Percentiles rank a stretch among this genome's conserved stretches.
These are phyloP conservation scores for Aspergillus olivimuriae DNA, from an alignment of 495 filamentous ascomycete genomes.

Conservation along the genomic window DNA sequence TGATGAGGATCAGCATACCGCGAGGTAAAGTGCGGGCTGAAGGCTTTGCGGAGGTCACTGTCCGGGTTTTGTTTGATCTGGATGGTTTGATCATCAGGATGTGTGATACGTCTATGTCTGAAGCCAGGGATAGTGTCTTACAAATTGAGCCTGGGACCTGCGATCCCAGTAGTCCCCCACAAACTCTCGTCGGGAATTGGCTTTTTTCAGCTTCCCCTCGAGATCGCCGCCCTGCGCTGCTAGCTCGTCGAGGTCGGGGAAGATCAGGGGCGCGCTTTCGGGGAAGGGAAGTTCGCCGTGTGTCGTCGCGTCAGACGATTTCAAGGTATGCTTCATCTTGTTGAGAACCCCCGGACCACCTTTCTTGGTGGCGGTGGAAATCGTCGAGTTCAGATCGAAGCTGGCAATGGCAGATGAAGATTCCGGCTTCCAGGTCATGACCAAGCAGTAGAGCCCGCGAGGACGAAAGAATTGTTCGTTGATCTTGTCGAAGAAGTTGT, in stretches of 20 bases:
- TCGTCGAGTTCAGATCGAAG: conserved; percentile 24
- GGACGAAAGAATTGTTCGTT: conserved; percentile 55
- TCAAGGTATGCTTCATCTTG: conserved; percentile 29
- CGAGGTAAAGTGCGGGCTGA: conserved; percentile 35
- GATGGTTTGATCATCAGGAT: too few species aligned
- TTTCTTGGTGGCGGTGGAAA: conserved; percentile 16
- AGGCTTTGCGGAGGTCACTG: conserved; percentile 18
- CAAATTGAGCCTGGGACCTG: conserved; percentile 48
- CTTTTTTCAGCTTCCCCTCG: conserved; percentile 27
- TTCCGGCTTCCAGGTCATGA: conserved; percentile 54
- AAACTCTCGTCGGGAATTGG: conserved; percentile 29
- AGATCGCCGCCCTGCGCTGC: conserved; percentile 21
- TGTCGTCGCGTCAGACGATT: conserved; percentile 39
- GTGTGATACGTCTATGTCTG: too few species aligned
- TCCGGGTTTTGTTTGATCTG: conserved; percentile 23
- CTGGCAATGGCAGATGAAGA: conserved; percentile 12
- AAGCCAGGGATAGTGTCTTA: too few species aligned
- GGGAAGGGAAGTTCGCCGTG: conserved; percentile 44
- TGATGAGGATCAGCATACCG: conserved; percentile 51
- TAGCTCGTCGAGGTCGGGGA: conserved; percentile 44
- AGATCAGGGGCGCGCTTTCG: conserved; percentile 48
- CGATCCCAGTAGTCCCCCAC: conserved; percentile 47
- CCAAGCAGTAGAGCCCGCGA: conserved; percentile 51
- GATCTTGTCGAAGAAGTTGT: conserved; percentile 48
- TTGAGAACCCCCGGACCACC: conserved; percentile 4